Percentiles rank a stretch among this genome's conserved stretches.
These are phyloP conservation scores for Lepidopterella palustris DNA, from an alignment of 495 filamentous ascomycete genomes.

Conservation along the genomic window DNA sequence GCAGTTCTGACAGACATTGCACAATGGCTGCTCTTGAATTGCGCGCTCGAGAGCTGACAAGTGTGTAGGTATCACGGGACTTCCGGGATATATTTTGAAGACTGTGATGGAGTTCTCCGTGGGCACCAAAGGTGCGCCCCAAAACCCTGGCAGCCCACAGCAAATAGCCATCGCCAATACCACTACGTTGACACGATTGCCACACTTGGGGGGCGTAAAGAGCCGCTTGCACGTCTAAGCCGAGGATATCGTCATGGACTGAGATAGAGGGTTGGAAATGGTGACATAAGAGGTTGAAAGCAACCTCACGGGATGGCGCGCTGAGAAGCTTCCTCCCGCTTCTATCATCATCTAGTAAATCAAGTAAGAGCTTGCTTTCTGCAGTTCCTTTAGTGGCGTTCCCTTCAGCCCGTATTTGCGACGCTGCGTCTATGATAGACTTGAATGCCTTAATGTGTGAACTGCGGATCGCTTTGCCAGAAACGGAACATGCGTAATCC, in stretches of 20 bases:
- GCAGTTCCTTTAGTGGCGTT: constrained; percentile 53
- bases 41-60: constrained; percentile 3
- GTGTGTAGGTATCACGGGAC: neutral
- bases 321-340: constrained; percentile 57
- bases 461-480: neutral
- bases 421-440: constrained; percentile 56
- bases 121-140: constrained; percentile 74
- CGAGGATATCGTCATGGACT: constrained; percentile 54
- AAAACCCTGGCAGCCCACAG: constrained; percentile 80
- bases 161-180: constrained; percentile 60
- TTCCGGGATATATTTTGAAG: constrained; percentile 43
- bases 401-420: constrained; percentile 49
- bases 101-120: constrained; percentile 41
- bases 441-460: constrained; percentile 46
- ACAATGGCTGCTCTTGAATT: constrained; percentile 45
- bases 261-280: constrained; percentile 57
- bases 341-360: constrained; percentile 66
- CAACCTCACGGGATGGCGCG: constrained; percentile 58
- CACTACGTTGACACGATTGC: constrained; percentile 59
- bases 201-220: constrained; percentile 59
- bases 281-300: constrained; percentile 65
- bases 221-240: constrained; percentile 54
- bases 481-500: constrained; percentile 35
- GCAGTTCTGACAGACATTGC: constrained; percentile 57
- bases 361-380: constrained; percentile 67